A percentile compares a stretch with the other conserved stretches of the same genome.
These are phyloP conservation scores for Cyclostephanos tholiformis DNA, from an alignment of 108 stramenopile species.

Conservation along the genomic window DNA sequence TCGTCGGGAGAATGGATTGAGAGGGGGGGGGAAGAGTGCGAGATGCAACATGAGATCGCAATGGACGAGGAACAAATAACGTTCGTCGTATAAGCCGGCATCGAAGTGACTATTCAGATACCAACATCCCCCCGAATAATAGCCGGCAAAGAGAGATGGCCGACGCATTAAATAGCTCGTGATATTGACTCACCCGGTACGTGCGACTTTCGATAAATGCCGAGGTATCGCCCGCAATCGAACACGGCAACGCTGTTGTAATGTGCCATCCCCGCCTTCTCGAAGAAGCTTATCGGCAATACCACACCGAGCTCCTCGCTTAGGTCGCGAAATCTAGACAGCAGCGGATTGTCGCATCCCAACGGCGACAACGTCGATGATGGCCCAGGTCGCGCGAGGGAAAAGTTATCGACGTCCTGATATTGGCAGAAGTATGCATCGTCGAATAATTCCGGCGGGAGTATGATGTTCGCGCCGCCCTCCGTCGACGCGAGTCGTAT, in stretches of 20 bases:
- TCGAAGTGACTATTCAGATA: too few species aligned
- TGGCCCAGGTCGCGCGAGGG: slow-evolving; percentile 41
- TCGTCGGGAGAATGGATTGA: too few species aligned
- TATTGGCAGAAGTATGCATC: slow-evolving; percentile 69
- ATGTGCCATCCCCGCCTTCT: slow-evolving; percentile 47
- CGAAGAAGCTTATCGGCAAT: slow-evolving; percentile 62
- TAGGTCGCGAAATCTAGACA: slow-evolving; percentile 38
- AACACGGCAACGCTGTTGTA: slow-evolving; percentile 66
- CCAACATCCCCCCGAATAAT: too few species aligned
- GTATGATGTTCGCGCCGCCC: slow-evolving; percentile 48
- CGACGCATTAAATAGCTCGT: too few species aligned
- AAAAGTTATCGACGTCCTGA: slow-evolving; percentile 46
- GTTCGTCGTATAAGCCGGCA: too few species aligned
- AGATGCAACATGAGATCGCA: too few species aligned
- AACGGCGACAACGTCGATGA: slow-evolving; percentile 20
- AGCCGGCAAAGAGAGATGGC: too few species aligned
- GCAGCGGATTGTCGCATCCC: slow-evolving; percentile 30
- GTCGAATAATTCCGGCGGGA: slow-evolving; percentile 58
- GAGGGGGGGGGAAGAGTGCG: too few species aligned
- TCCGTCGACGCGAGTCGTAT: slow-evolving; percentile 32
- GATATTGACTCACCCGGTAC: slow-evolving; percentile 46
- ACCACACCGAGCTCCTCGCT: slow-evolving; percentile 49
- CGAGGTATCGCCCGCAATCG: slow-evolving; percentile 65
- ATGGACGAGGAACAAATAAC: too few species aligned
- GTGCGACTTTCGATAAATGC: slow-evolving; percentile 70